Evolutionary conservation across 2,329 filamentous ascomycete genomes (phyloP), one percentile per base, ranked within the genome.

Genomic region (Metarhizium sp.): DNA sequence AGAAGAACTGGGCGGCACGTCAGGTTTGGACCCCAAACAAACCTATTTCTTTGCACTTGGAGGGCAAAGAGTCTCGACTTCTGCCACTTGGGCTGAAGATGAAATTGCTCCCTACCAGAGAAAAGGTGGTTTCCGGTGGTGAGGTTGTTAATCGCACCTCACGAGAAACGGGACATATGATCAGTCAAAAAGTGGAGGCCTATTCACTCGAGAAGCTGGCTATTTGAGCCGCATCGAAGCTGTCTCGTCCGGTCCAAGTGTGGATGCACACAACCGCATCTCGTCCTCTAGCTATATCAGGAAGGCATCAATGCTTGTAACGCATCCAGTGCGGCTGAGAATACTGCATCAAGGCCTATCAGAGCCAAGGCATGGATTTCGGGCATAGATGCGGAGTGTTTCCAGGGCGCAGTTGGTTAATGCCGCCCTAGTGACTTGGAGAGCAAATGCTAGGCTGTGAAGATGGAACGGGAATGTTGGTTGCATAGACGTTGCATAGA

Each of bases 171-270:
- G 89, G 88, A 18, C 83, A 88, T 70, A 72, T 95, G 68, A 82
- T 87, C 66, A 90, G 87, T 66, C 87, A 88, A 73, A 86, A 85
- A 67, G 86, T 92, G 59, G 88, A 87, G 55, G 83, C 86, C 61
- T 96, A 96, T 73, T 90, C 88, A 50, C 79, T 92, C 61, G 90
- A 96, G 73, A 82, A 84, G 71, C 84, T 95, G 62, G 71, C 79
- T 53, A 75, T 90, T 63, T 90, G 78, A 73, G 58, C 65, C 60
- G 57, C 59, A 55, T 45, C 20, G 10, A 29, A 43, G 45, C 8
- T 3, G 18, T 16, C 14, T 36, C 16, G 1, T 42, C 14, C 6
- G 32, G 7, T 11, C 32, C 32, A 30, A 8, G 43, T 8, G 18
- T 42, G 29, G 52, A 32, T 29, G n/a, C 20, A 20, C 36, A 16